Percentiles rank a stretch among this genome's conserved stretches.
Conservation (phyloP, 1,284 basidiomycete species). For the Pascua guehoae region DNA sequence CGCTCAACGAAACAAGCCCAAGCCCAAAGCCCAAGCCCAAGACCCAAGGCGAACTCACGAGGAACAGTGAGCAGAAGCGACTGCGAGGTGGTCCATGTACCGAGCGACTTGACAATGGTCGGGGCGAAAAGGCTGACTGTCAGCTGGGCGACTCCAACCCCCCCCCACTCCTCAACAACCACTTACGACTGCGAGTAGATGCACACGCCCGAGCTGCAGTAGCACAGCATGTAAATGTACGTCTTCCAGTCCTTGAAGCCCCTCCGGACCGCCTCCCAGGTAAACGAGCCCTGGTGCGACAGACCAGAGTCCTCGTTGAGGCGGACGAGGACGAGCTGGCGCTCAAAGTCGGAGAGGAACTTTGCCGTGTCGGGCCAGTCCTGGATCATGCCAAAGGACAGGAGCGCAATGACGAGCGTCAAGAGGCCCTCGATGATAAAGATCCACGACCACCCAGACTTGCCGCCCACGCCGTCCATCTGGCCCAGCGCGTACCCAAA, state of each 20-base stretch:
- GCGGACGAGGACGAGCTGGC: conserved; percentile 39
- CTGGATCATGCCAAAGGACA: conserved; percentile 45
- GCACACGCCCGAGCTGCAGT: conserved; percentile 45
- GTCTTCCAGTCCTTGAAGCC: conserved; percentile 46
- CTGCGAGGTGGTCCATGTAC: conserved; percentile 43
- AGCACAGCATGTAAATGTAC: conserved; percentile 41
- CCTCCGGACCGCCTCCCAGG: conserved; percentile 29
- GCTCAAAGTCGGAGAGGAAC: conserved; percentile 48
- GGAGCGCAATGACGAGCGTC: conserved; percentile 41
- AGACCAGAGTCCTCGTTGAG: conserved; percentile 46
- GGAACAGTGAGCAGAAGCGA: conserved; percentile 48
- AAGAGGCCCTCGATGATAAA: conserved; percentile 23
- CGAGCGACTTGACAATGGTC: conserved; percentile 48
- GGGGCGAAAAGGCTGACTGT: conserved; percentile 43
- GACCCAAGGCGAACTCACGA: not conserved
- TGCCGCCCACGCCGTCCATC: conserved; percentile 45
- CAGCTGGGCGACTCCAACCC: no score
- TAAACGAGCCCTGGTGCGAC: conserved; percentile 34
- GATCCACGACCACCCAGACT: conserved; percentile 32
- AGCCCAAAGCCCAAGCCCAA: no score
- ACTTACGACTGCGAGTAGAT: conserved; percentile 36
- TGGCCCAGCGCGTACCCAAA: conserved; percentile 24
- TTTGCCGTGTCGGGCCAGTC: conserved; percentile 49
- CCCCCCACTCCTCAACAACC: no score
- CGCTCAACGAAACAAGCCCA: no score